These are phyloP conservation scores for Glebionis coronaria DNA, from an alignment of 129 eudicot species.

Conservation along the genomic window DNA sequence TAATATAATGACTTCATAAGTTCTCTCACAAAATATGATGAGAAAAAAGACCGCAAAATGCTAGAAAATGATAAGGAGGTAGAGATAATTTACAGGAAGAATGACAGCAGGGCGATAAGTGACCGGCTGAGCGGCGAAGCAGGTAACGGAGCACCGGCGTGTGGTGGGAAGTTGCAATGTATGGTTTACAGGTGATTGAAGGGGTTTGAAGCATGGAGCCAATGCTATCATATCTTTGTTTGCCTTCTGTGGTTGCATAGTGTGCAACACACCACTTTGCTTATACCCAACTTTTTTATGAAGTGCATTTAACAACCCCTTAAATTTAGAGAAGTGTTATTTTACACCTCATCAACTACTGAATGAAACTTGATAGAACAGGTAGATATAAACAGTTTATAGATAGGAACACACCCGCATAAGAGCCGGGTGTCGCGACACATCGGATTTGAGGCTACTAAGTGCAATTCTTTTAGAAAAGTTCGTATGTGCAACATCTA, in stretches of 20 bases:
- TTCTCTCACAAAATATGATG: neutral
- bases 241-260: constrained; percentile 26
- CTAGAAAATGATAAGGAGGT: neutral
- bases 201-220: constrained; percentile 41
- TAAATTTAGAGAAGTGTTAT: neutral
- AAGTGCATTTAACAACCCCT: neutral
- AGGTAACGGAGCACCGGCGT: constrained; percentile 40
- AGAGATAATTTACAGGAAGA: constrained; percentile 54
- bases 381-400: too few relatives aligned
- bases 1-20: neutral
- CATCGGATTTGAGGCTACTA: too few relatives aligned
- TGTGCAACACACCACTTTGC: constrained; percentile 4
- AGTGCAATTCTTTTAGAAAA: too few relatives aligned
- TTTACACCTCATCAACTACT: neutral
- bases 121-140: constrained; percentile 37
- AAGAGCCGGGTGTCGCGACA: too few relatives aligned
- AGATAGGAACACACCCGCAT: too few relatives aligned
- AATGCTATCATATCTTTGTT: constrained; percentile 37
- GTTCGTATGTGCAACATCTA: too few relatives aligned
- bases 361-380: neutral
- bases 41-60: neutral
- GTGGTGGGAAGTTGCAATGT: constrained; percentile 16
- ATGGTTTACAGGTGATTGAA: constrained; percentile 25
- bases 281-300: neutral
- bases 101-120: constrained; percentile 80